Base-by-base conservation (phyloP, 1,284 basidiomycete genomes). In the Pascua guehoae region DNA sequence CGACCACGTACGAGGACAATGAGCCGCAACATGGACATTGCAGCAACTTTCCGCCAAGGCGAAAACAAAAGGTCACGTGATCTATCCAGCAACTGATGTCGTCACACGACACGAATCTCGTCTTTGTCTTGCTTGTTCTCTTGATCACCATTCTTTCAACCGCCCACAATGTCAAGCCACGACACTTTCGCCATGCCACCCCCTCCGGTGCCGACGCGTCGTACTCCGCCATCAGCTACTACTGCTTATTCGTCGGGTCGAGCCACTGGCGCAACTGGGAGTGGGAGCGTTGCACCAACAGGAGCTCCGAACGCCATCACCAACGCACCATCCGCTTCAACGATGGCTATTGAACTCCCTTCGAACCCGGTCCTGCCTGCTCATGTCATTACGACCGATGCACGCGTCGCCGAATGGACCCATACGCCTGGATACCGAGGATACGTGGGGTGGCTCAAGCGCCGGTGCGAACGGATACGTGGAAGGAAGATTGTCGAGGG, bases 401-500 rank as follows among this genome's bases (percentile, higher is more conserved):
- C 81, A 12, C 86, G 88, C 63, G 82, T 92, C 32, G 76, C 79
- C 17, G 61, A 68, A 32, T 94, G 90, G 89, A 85, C 83, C 60
- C 71, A 59, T 2, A 86, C 87, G 4, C 80, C 78, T 24, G 88
- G 88, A 1, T 93, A 88, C 68, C 77, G 78, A 54, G 86, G 86
- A 56, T 91, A 87, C 67, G 81, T 81, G 39, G 69, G 86, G 14
- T 93, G 91, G 77, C 78, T 92, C 37, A 84, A 83, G 40, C 81
- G 85, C 41, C 77, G 92, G 47, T 88, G 83, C 59, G 86, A 88
- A 62, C 81, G 88, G 8, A 86, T 92, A 12, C 83, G 86, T 8
- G 89, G 87, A 10, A 75, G 79, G 54, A 72, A 73, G 44, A 69
- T 75, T 45, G 38, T 66, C n/a, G 46, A 47, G 32, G 65, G 66